Percentiles rank a stretch among this genome's conserved stretches.
Evolutionary conservation across 2,329 filamentous ascomycete species (phyloP).

Genomic region (Botryotinia globosa): DNA sequence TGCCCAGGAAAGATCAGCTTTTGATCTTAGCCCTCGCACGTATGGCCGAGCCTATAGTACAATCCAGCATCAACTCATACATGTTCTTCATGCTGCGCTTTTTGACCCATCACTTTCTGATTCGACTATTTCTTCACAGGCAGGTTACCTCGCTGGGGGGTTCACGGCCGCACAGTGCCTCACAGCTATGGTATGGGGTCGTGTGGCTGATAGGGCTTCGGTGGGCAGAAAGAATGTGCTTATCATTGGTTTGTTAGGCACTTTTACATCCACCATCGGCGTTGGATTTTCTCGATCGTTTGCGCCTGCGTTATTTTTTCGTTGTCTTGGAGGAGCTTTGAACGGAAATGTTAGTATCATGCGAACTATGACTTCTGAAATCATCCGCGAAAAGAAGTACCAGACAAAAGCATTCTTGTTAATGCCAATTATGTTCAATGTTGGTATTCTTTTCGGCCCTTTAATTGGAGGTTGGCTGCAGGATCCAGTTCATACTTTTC

Average conservation of each 20-base stretch:
- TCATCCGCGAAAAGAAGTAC: slow-evolving; percentile 2
- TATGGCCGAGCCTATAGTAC: slow-evolving; percentile 8
- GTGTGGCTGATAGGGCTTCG: not conserved
- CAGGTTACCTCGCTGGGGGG: not conserved
- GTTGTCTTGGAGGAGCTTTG: slow-evolving; percentile 1
- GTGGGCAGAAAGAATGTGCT: slow-evolving; percentile 4
- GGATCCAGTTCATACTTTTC: not conserved
- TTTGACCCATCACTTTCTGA: not conserved
- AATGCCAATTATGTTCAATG: slow-evolving; percentile 10
- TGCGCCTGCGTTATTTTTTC: slow-evolving; percentile 5
- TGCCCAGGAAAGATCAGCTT: slow-evolving; percentile 2
- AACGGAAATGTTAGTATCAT: slow-evolving; percentile 4
- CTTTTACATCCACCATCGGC: not conserved
- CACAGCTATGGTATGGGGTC: slow-evolving; percentile 4
- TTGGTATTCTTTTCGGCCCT: not conserved
- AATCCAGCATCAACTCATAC: slow-evolving; percentile 8
- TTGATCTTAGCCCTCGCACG: not conserved
- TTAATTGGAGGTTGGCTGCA: not conserved
- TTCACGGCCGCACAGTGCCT: slow-evolving; percentile 1
- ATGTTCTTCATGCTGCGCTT: slow-evolving; percentile 7
- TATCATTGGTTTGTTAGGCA: not conserved
- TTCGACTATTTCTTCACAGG: not conserved
- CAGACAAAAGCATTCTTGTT: slow-evolving; percentile 7
- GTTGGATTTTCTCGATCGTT: slow-evolving; percentile 1
- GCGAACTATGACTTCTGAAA: slow-evolving; percentile 5